Evolutionary conservation across 441 rosid genomes (phyloP).

Genomic region (Dalechampia spathulata): DNA sequence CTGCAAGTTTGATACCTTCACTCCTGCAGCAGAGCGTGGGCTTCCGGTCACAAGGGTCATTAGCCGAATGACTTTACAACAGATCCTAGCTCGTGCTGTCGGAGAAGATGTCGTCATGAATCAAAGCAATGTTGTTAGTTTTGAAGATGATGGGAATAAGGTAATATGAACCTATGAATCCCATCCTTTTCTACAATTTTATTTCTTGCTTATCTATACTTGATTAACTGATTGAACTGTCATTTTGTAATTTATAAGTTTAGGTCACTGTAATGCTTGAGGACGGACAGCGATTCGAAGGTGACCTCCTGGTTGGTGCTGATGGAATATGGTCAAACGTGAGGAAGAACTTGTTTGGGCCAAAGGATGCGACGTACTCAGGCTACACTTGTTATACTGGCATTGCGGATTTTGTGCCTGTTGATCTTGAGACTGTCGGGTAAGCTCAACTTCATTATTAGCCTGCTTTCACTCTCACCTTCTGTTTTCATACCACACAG

Average conservation of each 20-base stretch:
- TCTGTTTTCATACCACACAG: not conserved
- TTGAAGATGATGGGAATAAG: constrained; percentile 74
- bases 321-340: constrained; percentile 98
- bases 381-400: constrained; percentile 94
- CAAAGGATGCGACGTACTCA: constrained; percentile 62
- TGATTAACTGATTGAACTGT: not conserved
- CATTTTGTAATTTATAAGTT: constrained; percentile 16
- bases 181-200: not conserved
- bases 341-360: constrained; percentile 71
- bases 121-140: constrained; percentile 73
- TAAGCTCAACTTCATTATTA: constrained; percentile 25
- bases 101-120: constrained; percentile 73
- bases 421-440: constrained; percentile 90
- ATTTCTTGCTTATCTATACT: constrained; percentile 1
- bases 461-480: not conserved
- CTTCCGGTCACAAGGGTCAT: constrained; percentile 90
- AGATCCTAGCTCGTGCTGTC: constrained; percentile 66
- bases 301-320: constrained; percentile 89
- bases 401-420: constrained; percentile 86
- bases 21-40: constrained; percentile 80
- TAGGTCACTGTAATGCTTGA: constrained; percentile 77
- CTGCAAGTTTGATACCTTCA: constrained; percentile 88
- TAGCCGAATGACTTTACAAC: constrained; percentile 85
- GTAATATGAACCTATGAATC: constrained; percentile 24
- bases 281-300: constrained; percentile 62